phyloP scores from a whole-genome alignment of 345 rosid species.

The Eucalyptus marginata region DNA sequence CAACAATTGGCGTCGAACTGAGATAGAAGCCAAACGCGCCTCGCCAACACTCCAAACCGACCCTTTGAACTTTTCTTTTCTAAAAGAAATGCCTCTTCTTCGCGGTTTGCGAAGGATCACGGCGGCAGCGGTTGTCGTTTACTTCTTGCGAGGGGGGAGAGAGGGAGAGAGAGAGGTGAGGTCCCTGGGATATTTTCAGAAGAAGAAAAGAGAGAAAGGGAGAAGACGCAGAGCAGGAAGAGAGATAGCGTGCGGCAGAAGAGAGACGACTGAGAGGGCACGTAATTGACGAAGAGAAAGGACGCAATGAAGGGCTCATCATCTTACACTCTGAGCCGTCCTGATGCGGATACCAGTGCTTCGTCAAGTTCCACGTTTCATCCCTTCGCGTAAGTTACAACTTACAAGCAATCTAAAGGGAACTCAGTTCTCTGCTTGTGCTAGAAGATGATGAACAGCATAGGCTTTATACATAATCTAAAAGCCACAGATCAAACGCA shows the following conservation, averaged over 20 bases:
- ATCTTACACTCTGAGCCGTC: background rate
- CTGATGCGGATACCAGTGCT: background rate
- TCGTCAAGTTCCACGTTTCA: background rate
- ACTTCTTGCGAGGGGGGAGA: no score
- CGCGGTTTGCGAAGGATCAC: background rate
- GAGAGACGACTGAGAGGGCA: no score
- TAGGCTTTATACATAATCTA: background rate
- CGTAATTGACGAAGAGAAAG: accelerated
- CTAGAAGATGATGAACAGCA: background rate
- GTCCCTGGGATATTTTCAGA: no score
- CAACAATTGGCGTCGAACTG: background rate
- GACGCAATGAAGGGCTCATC: background rate
- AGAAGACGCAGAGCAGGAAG: no score
- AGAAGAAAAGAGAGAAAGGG: no score
- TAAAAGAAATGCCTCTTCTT: background rate
- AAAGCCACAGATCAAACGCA: background rate
- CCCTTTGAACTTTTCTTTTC: background rate
- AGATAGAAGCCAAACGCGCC: background rate
- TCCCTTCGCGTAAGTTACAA: background rate
- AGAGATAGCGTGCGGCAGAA: no score
- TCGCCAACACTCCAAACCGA: background rate
- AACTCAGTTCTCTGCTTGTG: background rate
- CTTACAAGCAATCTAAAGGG: background rate
- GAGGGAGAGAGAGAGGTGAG: no score
- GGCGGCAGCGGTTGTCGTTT: no score